Evolutionary conservation across 495 filamentous ascomycete species (phyloP).

Genomic region (Penicillium tannophilum): DNA sequence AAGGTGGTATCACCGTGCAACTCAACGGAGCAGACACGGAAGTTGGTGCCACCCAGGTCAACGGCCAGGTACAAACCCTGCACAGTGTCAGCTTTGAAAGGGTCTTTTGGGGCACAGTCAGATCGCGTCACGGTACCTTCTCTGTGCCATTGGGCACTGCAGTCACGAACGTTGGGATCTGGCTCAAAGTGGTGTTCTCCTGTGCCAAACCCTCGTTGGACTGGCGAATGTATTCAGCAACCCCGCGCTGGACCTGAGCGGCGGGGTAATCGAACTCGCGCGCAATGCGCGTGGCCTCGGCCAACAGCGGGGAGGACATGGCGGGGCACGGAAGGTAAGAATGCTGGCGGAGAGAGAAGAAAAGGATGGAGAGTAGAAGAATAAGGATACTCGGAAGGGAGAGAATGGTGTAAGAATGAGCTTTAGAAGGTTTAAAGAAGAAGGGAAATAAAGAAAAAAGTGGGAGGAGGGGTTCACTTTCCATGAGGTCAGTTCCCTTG

Average conservation of each 20-base stretch:
- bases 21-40: constrained; percentile 92
- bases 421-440: constrained; percentile 6
- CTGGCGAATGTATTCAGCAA: constrained; percentile 81
- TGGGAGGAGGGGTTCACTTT: constrained; percentile 28
- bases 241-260: constrained; percentile 74
- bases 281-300: constrained; percentile 76
- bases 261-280: constrained; percentile 84
- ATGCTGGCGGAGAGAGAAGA: neutral
- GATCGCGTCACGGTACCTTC: constrained; percentile 52
- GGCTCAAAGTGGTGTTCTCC: constrained; percentile 78
- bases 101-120: neutral
- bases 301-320: constrained; percentile 58
- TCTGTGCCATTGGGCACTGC: constrained; percentile 96
- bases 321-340: constrained; percentile 12
- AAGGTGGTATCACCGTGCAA: constrained; percentile 92
- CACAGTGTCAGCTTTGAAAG: neutral
- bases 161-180: constrained; percentile 97
- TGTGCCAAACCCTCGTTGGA: constrained; percentile 85
- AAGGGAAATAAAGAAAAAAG: constrained; percentile 19
- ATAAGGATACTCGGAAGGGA: constrained; percentile 12
- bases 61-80: constrained; percentile 95
- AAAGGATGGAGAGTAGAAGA: constrained; percentile 10
- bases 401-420: constrained; percentile 9
- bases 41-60: constrained; percentile 96
- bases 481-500: constrained; percentile 36